Percentiles rank a stretch among this genome's conserved stretches.
Conservation (phyloP, 2,329 filamentous ascomycete species). For the Colletotrichum sp. region DNA sequence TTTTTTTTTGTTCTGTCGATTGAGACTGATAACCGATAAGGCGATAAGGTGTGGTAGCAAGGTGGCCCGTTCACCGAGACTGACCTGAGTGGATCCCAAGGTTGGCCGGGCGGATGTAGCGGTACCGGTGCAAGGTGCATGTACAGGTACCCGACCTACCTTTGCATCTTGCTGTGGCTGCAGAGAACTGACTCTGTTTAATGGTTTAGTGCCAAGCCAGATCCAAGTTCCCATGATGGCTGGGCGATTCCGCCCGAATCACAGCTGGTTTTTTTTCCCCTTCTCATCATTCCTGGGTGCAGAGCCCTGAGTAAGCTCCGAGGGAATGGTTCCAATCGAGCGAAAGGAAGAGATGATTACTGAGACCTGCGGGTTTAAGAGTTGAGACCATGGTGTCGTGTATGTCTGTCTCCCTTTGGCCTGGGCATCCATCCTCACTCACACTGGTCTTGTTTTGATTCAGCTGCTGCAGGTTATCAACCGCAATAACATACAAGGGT, state of each 20-base stretch:
- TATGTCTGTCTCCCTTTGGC: neutral
- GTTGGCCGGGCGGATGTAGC: neutral
- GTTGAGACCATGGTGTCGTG: neutral
- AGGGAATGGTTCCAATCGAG: neutral
- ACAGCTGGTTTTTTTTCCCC: neutral
- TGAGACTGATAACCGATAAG: slow-evolving; percentile 16
- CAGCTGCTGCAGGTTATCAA: neutral
- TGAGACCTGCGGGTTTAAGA: neutral
- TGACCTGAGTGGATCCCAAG: neutral
- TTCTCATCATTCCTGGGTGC: neutral
- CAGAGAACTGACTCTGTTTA: slow-evolving; percentile 6
- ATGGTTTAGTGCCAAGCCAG: neutral
- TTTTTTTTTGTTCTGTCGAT: slow-evolving; percentile 3
- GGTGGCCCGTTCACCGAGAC: neutral
- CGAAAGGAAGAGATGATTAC: neutral
- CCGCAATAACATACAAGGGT: neutral
- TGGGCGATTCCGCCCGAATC: neutral
- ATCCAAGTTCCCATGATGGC: neutral
- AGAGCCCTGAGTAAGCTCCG: neutral
- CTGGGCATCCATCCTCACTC: neutral
- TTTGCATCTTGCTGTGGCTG: neutral
- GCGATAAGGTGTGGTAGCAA: neutral
- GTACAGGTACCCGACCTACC: neutral
- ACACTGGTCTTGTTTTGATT: slow-evolving; percentile 11
- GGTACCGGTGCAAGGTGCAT: neutral